Evolutionary conservation across 1,284 basidiomycete species (phyloP), one percentile per base, ranked within the genome.

Genomic region (Sphagnurus paluster): DNA sequence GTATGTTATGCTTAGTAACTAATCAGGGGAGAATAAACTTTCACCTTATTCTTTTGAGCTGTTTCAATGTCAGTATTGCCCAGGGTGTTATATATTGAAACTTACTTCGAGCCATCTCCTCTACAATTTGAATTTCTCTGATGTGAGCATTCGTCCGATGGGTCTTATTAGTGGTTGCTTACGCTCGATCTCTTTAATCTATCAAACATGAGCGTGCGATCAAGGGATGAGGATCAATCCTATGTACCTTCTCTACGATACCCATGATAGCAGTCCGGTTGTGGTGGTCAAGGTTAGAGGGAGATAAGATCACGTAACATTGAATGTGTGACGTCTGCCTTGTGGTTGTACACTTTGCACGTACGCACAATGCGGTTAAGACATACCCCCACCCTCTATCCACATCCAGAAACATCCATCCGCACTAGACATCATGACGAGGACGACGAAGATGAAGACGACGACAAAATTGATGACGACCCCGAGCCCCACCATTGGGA

Each of bases 101-200:
- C 90, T 77, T 64, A 90, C 89, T 93, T 69, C 91, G 80, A 52
- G 91, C 87, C 92, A 96, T 95, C 80, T 95, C 92, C 84, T 93
- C 92, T 94, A 64, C 33, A 45, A 44, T 28, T 26, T 19, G 24
- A n/a, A n/a, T n/a, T 25, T 10, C 6, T 10, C 13, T n/a, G 26
- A 39, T 32, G 20, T 42, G 11, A 44, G 33, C 24, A 44, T 6
- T 17, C 28, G 3, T 25, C 24, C 16, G 10, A 30, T 43, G 9
- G 26, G 30, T 20, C 40, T 29, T 19, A 61, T 34, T 16, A 5
- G 21, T 30, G 7, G 21, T 30, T 34, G 30, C 82, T 71, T 63
- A 92, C 90, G 90, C 78, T 96, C 90, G 55, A 95, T 94, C 64
- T 91, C 91, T 67, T 93, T 93, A 55, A 95, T 94, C 90, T 93